Conservation (phyloP, 1,284 basidiomycete species). For the Vanrija humicola region DNA sequence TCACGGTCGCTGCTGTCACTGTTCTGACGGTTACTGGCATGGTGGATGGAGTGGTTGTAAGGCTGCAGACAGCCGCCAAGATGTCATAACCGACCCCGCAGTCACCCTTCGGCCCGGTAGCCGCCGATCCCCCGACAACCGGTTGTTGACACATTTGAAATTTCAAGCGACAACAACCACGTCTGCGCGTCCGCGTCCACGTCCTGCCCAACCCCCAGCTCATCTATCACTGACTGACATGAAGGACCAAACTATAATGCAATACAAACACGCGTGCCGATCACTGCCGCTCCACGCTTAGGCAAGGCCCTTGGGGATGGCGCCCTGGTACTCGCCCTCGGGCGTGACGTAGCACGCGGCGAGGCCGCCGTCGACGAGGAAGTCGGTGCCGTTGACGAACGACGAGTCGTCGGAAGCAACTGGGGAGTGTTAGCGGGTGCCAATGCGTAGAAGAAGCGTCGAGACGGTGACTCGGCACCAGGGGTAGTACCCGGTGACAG, state of each 20-base stretch:
- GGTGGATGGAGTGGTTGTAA: too few relatives aligned
- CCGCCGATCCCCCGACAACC: background rate
- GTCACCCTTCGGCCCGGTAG: too few relatives aligned
- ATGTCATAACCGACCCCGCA: too few relatives aligned
- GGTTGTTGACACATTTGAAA: too few relatives aligned
- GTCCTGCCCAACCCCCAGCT: too few relatives aligned
- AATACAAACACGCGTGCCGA: background rate
- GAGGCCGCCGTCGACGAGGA: slow-evolving; percentile 88
- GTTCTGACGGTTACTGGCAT: too few relatives aligned
- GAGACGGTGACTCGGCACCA: background rate
- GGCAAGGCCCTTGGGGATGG: slow-evolving; percentile 24
- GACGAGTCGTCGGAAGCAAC: slow-evolving; percentile 53
- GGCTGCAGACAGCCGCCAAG: too few relatives aligned
- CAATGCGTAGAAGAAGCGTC: background rate
- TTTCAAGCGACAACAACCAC: too few relatives aligned
- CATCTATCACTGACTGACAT: background rate
- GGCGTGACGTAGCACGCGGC: slow-evolving; percentile 75
- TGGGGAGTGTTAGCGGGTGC: slow-evolving; percentile 9
- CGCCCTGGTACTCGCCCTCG: slow-evolving; percentile 26
- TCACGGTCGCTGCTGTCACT: too few relatives aligned
- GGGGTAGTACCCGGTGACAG: background rate
- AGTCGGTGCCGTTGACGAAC: slow-evolving; percentile 74
- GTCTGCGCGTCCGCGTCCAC: too few relatives aligned
- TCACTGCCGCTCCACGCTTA: background rate
- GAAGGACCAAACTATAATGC: background rate